Conservation (phyloP, 2,329 filamentous ascomycete genomes). For the Xylaria digitata region DNA sequence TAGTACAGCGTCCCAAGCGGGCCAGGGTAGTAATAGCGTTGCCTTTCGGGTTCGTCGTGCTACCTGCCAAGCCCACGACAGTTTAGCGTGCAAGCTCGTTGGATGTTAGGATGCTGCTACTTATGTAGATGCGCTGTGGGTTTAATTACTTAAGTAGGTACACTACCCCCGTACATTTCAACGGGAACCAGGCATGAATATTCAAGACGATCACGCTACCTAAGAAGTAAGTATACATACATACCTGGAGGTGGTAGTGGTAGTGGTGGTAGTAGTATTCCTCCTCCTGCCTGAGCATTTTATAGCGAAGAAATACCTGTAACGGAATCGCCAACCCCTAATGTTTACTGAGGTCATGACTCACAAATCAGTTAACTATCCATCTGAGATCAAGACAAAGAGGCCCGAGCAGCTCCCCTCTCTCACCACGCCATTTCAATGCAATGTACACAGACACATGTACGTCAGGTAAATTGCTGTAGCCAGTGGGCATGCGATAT, state of each 20-base stretch:
- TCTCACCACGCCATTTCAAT: conserved; percentile 14
- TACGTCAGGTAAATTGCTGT: not conserved
- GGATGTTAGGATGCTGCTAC: no score
- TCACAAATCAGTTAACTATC: no score
- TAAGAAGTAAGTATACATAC: no score
- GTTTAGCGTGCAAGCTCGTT: conserved; percentile 1
- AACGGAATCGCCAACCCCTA: no score
- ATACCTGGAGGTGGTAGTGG: not conserved
- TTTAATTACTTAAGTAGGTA: no score
- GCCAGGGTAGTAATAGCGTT: conserved; percentile 24
- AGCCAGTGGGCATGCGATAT: not conserved
- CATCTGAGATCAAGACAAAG: not conserved
- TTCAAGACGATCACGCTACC: not conserved
- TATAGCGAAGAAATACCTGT: no score
- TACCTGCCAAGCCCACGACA: conserved; percentile 13
- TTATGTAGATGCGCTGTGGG: not conserved
- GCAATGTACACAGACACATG: conserved; percentile 1
- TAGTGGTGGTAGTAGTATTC: no score
- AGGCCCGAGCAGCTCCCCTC: conserved; percentile 15
- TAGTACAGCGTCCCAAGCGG: conserved; percentile 2
- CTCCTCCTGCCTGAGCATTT: no score
- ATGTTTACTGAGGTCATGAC: no score
- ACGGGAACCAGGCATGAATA: no score
- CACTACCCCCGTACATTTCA: not conserved
- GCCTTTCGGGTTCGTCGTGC: conserved; percentile 13